A percentile compares a stretch with the other conserved stretches of the same genome.
These are phyloP conservation scores for Penicillium steckii DNA, from an alignment of 495 filamentous ascomycete species.

Conservation along the genomic window DNA sequence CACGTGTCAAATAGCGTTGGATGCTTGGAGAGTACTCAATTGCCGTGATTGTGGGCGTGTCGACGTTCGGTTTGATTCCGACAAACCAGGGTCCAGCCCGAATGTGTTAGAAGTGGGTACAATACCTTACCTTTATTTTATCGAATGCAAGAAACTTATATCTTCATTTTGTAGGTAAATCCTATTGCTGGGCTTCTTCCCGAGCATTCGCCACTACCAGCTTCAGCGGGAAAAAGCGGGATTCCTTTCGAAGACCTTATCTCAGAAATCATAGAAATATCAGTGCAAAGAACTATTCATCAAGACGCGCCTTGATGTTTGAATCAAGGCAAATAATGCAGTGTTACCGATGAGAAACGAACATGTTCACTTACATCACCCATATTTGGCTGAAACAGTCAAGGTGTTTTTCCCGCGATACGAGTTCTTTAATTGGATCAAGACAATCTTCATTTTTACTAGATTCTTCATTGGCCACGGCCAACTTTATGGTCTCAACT, in stretches of 20 bases:
- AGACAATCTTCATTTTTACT: too few relatives aligned
- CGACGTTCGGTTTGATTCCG: conserved; percentile 16
- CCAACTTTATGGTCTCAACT: too few relatives aligned
- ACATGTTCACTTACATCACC: neutral
- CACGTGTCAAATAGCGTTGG: conserved; percentile 15
- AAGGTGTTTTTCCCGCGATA: neutral
- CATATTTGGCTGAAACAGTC: neutral
- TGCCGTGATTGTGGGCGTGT: conserved; percentile 23
- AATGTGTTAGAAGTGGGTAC: conserved; percentile 6
- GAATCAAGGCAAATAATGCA: neutral
- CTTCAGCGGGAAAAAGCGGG: conserved; percentile 1
- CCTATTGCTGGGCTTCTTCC: conserved; percentile 12
- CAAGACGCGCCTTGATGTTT: neutral
- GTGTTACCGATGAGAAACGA: neutral
- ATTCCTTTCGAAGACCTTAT: conserved; percentile 7
- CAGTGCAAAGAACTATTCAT: conserved; percentile 1
- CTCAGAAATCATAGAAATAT: conserved; percentile 6
- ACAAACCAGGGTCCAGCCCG: conserved; percentile 1
- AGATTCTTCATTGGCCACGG: too few relatives aligned
- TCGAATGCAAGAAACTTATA: neutral
- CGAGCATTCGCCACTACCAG: conserved; percentile 6
- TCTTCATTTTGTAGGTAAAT: conserved; percentile 8
- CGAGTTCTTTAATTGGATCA: too few relatives aligned
- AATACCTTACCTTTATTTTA: neutral
- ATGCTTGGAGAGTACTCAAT: conserved; percentile 9